These are phyloP conservation scores for Decorospora gaudefroyi DNA, from an alignment of 2,329 filamentous ascomycete genomes.

Conservation along the genomic window DNA sequence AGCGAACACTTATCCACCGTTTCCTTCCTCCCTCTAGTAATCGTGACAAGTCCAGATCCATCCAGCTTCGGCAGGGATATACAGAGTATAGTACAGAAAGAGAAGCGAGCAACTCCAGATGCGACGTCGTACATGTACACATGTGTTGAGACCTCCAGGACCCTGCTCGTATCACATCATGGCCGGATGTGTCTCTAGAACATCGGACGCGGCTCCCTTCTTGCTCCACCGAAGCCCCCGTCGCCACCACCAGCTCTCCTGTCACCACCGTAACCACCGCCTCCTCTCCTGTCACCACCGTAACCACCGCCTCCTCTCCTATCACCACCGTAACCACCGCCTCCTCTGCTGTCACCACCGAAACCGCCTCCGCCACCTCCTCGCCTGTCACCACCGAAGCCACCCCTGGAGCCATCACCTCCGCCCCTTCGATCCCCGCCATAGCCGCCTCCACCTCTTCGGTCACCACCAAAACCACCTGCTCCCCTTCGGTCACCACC, in stretches of 20 bases:
- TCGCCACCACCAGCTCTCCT: constrained; percentile 18
- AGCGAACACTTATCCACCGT: too few species aligned
- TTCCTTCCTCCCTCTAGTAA: too few species aligned
- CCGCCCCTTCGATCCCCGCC: constrained; percentile 14
- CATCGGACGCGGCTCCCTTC: too few species aligned
- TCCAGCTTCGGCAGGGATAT: too few species aligned
- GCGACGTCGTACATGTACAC: too few species aligned
- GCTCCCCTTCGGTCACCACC: constrained; percentile 22
- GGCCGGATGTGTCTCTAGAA: too few species aligned
- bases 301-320: constrained; percentile 13
- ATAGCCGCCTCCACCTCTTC: constrained; percentile 15
- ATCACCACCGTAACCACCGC: constrained; percentile 10
- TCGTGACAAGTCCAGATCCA: too few species aligned
- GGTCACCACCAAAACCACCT: constrained; percentile 16
- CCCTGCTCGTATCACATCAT: too few species aligned
- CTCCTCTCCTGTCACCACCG: constrained; percentile 20
- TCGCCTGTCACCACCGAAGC: constrained; percentile 6
- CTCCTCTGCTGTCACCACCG: constrained; percentile 10
- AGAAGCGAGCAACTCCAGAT: too few species aligned
- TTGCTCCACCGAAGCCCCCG: too few species aligned
- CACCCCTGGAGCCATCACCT: constrained; percentile 2
- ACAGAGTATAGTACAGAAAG: too few species aligned
- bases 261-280: constrained; percentile 15
- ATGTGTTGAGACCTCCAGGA: too few species aligned
- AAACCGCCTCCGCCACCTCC: constrained; percentile 5